Evolutionary conservation across 371 early-diverging fungal genomes (phyloP).

Genomic region (Thermomucor indicae-seudaticae): DNA sequence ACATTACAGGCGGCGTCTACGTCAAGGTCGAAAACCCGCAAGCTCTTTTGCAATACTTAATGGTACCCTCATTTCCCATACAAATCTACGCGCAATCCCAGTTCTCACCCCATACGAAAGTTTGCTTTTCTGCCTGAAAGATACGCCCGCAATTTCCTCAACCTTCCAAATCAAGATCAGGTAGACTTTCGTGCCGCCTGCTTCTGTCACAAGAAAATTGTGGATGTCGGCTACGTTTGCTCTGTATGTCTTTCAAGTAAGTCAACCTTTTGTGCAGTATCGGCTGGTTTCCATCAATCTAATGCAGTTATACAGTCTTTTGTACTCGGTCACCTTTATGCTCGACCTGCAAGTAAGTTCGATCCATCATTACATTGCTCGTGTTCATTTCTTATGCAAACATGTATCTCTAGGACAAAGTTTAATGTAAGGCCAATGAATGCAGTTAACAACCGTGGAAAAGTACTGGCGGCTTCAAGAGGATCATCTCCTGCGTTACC

Average conservation of each 20-base stretch:
- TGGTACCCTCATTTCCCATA: too few relatives aligned
- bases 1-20: conserved; percentile 87
- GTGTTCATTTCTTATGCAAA: neutral
- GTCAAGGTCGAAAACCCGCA: conserved; percentile 59
- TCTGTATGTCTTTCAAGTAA: conserved; percentile 95
- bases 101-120: too few relatives aligned
- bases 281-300: neutral
- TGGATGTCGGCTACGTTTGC: conserved; percentile 93
- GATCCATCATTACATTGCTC: neutral
- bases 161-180: conserved; percentile 71
- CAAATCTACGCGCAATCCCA: too few relatives aligned
- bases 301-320: conserved; percentile 47
- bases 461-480: too few relatives aligned
- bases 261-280: conserved; percentile 7
- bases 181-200: conserved; percentile 96
- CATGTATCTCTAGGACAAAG: conserved; percentile 49
- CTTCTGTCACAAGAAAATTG: conserved; percentile 91
- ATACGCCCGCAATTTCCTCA: conserved; percentile 64
- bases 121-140: conserved; percentile 84
- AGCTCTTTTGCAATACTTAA: conserved; percentile 75
- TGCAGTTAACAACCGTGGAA: too few relatives aligned
- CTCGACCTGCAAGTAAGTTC: conserved; percentile 70
- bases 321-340: conserved; percentile 72
- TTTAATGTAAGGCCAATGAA: conserved; percentile 60
- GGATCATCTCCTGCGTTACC: too few relatives aligned